A percentile compares a stretch with the other conserved stretches of the same genome.
These are phyloP conservation scores for Gaeumannomyces sp. DNA, from an alignment of 2,329 filamentous ascomycete genomes.

Conservation along the genomic window DNA sequence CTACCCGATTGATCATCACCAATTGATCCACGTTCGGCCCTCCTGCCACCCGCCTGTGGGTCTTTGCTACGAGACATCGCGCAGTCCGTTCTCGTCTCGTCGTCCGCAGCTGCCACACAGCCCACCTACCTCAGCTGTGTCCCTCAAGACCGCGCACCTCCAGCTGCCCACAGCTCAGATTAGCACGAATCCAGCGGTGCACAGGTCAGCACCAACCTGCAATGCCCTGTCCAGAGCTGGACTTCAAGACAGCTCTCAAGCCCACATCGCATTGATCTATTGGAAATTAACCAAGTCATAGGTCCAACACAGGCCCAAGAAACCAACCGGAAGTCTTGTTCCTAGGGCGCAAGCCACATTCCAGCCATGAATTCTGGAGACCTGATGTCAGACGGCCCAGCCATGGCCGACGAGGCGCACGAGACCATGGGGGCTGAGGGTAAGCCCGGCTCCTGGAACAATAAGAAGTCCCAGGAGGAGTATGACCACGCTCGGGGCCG, in stretches of 20 bases:
- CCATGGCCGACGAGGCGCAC: neutral
- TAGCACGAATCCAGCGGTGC: too few species aligned
- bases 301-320: neutral
- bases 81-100: too few species aligned
- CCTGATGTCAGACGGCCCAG: conserved; percentile 16
- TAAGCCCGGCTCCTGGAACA: conserved; percentile 18
- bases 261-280: neutral
- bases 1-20: neutral
- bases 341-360: neutral
- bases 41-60: neutral
- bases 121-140: neutral
- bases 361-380: conserved; percentile 15
- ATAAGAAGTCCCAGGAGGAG: conserved; percentile 36
- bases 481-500: conserved; percentile 30
- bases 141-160: neutral
- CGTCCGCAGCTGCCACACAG: too few species aligned
- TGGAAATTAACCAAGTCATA: neutral
- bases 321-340: too few species aligned
- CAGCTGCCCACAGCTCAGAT: too few species aligned
- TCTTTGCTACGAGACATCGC: neutral
- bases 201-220: neutral
- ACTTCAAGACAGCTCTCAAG: too few species aligned
- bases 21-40: neutral
- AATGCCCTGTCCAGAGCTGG: neutral
- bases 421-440: conserved; percentile 7